Evolutionary conservation across 148 eudicot genomes (phyloP).

Genomic region (Suaeda aralocaspica): DNA sequence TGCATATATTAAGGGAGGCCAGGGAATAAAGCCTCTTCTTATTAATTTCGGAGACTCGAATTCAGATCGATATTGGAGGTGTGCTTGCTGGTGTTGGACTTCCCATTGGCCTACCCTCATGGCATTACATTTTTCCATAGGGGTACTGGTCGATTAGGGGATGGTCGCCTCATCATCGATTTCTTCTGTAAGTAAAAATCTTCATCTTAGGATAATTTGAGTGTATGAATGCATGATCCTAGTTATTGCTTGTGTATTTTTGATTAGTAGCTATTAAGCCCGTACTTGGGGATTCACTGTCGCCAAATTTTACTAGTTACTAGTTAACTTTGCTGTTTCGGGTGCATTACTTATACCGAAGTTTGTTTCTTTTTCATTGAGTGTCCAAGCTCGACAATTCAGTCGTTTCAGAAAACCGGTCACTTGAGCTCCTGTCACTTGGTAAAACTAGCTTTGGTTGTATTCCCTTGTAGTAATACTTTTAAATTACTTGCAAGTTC

Average conservation of each 20-base stretch:
- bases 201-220: too few relatives aligned
- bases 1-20: not conserved
- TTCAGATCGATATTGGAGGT: conserved; percentile 51
- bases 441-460: conserved; percentile 15
- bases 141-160: conserved; percentile 49
- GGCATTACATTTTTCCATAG: conserved; percentile 50
- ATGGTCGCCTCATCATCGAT: conserved; percentile 48
- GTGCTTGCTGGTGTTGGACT: conserved; percentile 44
- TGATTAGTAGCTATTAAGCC: conserved; percentile 39
- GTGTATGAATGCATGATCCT: too few relatives aligned
- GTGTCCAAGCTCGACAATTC: conserved; percentile 37
- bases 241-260: too few relatives aligned
- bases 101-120: conserved; percentile 49
- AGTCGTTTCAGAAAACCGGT: conserved; percentile 35
- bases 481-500: too few relatives aligned
- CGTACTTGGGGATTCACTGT: conserved; percentile 42
- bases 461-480: too few relatives aligned
- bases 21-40: conserved; percentile 28
- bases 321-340: conserved; percentile 43
- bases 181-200: conserved; percentile 32
- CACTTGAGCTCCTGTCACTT: conserved; percentile 26
- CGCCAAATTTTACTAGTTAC: conserved; percentile 39
- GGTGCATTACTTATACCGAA: conserved; percentile 38
- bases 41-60: conserved; percentile 48
- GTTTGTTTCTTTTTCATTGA: conserved; percentile 30